Base-by-base conservation (phyloP, 192 early-diverging fungal genomes). In the Umbelopsis sp. region DNA sequence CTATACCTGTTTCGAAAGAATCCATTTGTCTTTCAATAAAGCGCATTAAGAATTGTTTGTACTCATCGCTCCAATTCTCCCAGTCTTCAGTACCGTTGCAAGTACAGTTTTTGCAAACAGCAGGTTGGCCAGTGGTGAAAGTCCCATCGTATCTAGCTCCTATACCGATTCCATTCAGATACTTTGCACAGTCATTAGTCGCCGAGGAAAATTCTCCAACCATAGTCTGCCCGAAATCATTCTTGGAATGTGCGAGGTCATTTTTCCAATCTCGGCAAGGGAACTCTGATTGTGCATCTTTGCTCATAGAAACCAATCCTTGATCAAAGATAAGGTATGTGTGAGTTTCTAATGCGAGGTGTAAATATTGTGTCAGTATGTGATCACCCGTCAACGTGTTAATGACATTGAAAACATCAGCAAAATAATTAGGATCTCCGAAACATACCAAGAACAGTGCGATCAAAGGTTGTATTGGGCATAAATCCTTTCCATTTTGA, bases 151-250 rank as follows among this genome's bases (percentile, higher is more conserved):
- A 91, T 16, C 89, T 83, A 34, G 82, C 81, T 5, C 85, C 85
- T 4, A 66, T 45, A n/a, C 83, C 84, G 22, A 89, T 73, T 12
- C 91, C 91, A 72, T 91, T 93, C 62, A 92, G 79, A 69, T 86
- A 91, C 32, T 87, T 90, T 47, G 88, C 88, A 79, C 91, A 93
- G 79, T 93, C 90, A 65, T 88, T 89, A 4, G 85, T 88, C 26
- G 90, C 90, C 0, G 87, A 77, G 3, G 90, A 89, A 67, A 87
- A 93, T 72, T 93, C 91, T 21, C 91, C 91, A 1, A 90, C 90
- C 70, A 93, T 87, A 8, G 89, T 89, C 45, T 84, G 84, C 12
- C 87, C 84, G 44, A 77, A 77, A 3, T 79, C 59, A 8, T 77
- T 71, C 29, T 77, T 74, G 36, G 83, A 85, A 3, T 72, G 21